A percentile compares a stretch with the other conserved stretches of the same genome.
Conservation (phyloP, 2,329 filamentous ascomycete genomes). For the Didymella arachidicola region DNA sequence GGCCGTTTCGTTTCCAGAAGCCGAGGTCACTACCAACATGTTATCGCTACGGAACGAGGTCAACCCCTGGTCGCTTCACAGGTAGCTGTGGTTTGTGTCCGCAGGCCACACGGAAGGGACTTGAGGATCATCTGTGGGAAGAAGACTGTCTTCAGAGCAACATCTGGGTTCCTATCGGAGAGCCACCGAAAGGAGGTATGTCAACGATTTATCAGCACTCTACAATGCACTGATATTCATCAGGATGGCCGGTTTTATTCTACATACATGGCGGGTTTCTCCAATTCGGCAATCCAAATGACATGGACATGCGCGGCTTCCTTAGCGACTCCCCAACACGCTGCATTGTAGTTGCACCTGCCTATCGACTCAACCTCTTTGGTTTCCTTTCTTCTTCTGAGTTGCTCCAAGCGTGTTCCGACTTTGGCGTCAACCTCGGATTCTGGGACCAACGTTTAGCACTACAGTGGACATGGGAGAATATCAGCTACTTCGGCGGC, state of each 20-base stretch:
- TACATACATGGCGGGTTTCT: conserved; percentile 67
- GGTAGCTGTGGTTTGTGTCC: conserved; percentile 58
- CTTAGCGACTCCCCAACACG: conserved; percentile 57
- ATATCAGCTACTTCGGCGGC: conserved; percentile 61
- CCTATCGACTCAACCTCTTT: conserved; percentile 64
- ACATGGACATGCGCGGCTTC: conserved; percentile 55
- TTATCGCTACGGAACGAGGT: conserved; percentile 61
- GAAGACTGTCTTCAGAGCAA: conserved; percentile 67
- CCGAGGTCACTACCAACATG: conserved; percentile 57
- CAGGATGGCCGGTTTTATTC: conserved; percentile 66
- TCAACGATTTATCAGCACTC: not conserved
- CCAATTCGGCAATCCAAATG: conserved; percentile 63
- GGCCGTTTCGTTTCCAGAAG: conserved; percentile 58
- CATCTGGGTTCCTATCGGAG: conserved; percentile 61
- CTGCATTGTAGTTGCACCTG: conserved; percentile 63
- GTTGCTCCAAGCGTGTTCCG: conserved; percentile 49
- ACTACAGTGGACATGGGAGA: conserved; percentile 63
- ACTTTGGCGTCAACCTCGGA: conserved; percentile 58
- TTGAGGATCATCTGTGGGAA: conserved; percentile 48
- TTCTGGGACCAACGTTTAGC: conserved; percentile 66
- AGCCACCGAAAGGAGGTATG: conserved; percentile 50
- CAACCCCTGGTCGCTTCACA: conserved; percentile 57
- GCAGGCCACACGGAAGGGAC: conserved; percentile 51
- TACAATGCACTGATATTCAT: not conserved
- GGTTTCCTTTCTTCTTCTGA: conserved; percentile 63